Base-by-base conservation (phyloP, 2,329 filamentous ascomycete species). In the Delphinella strobiligena region DNA sequence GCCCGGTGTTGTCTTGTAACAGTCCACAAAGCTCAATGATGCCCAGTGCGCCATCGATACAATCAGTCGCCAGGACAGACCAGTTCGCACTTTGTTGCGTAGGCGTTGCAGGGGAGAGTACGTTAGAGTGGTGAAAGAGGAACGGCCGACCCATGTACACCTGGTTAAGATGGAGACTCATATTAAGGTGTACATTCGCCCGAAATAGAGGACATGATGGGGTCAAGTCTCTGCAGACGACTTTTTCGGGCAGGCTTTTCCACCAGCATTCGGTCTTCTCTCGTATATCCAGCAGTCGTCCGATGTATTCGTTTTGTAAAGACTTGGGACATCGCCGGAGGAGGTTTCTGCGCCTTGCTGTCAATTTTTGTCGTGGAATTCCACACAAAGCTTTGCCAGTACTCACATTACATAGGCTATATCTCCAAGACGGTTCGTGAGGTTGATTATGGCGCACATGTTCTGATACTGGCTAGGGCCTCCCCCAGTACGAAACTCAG, bases 31-130 rank as follows among this genome's bases (percentile, higher is more conserved):
- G 42, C 2, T 44, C 43, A 19, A 60, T 40, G 3, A 51, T 51
- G 11, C 53, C 49, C 12, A 46, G 45, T 3, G 55, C 55, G 2
- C 51, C 50, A 29, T 49, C 34, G 11, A 58, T 44, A 19, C 54
- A 56, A 36, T 49, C 52, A n/a, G 47, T 38, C 4, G 53, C 45
- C 3, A 59, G 39, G 5, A 46, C 38, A 8, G 46, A 40, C n/a
- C 42, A 45, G 15, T 32, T 32, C 8, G 30, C 5, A 8, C 8
- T 5, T n/a, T 16, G 30, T 7, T 14, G 8, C 30, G 30, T 8
- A 12, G 22, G 22, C 22, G 22, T 27, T 12, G 7, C 22, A 27
- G 22, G 22, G 7, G 22, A 7, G 22, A 27, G 22, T 7, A 27
- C 22, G 7, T 27, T 27, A 12, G 22, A 27, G 7, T 27, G 22